phyloP scores from a whole-genome alignment of 2,329 filamentous ascomycete species.

The Exophiala bonariae region DNA sequence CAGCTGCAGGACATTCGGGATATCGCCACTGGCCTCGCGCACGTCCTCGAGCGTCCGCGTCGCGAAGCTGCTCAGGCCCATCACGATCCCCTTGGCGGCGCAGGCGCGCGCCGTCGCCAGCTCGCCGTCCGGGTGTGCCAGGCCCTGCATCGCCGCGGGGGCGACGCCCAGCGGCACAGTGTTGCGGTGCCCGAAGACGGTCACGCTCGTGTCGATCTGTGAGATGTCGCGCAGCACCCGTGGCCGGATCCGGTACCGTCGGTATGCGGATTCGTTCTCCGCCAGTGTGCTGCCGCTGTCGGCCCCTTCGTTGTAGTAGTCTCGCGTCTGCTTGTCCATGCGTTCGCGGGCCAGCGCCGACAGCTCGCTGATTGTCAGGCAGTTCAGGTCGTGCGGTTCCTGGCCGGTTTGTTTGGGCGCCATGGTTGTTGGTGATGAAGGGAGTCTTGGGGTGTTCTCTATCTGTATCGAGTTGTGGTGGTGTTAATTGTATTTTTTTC shows the following conservation, averaged over 20 bases:
- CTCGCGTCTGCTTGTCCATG: conserved; percentile 33
- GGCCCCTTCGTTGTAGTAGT: conserved; percentile 57
- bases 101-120: conserved; percentile 47
- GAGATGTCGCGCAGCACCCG: conserved; percentile 41
- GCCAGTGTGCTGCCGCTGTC: conserved; percentile 32
- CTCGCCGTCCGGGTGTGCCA: conserved; percentile 52
- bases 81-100: conserved; percentile 38
- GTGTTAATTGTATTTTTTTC: no score
- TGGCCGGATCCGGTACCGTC: conserved; percentile 40
- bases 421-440: no score
- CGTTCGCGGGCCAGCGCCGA: conserved; percentile 36
- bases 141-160: conserved; percentile 51
- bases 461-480: no score
- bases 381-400: conserved; percentile 37
- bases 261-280: conserved; percentile 27
- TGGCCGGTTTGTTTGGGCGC: conserved; percentile 4
- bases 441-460: no score
- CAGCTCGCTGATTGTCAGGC: conserved; percentile 44
- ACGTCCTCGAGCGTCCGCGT: conserved; percentile 47
- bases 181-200: conserved; percentile 43
- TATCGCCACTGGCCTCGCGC: conserved; percentile 36
- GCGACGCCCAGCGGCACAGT: conserved; percentile 50
- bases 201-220: conserved; percentile 37
- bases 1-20: conserved; percentile 46
- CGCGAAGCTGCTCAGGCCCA: conserved; percentile 46